Conservation (phyloP, 1,139 yeast species). For the Yamadazyma blattariae region DNA sequence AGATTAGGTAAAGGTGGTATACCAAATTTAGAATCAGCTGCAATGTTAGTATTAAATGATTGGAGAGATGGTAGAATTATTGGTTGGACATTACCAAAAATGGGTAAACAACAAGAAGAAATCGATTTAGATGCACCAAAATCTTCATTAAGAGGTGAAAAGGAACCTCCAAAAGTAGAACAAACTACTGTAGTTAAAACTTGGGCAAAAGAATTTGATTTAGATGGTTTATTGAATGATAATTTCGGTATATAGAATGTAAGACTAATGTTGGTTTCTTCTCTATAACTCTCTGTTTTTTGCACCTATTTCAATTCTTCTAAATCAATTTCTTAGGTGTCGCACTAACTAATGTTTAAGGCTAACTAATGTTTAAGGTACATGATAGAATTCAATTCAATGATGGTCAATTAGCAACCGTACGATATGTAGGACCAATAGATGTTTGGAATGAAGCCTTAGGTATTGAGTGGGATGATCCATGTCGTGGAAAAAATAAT, state of each 20-base stretch:
- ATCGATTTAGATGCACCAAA: constrained; percentile 34
- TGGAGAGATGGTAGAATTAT: constrained; percentile 96
- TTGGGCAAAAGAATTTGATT: constrained; percentile 94
- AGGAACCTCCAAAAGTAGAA: constrained; percentile 55
- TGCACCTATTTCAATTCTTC: neutral
- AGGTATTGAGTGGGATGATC: constrained; percentile 88
- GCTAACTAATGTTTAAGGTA: constrained; percentile 15
- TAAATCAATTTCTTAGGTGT: too few relatives aligned
- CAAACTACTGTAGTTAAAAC: constrained; percentile 80
- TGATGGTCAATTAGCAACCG: constrained; percentile 50
- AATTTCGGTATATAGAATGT: constrained; percentile 8
- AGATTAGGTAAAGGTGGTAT: constrained; percentile 91
- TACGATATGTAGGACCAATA: constrained; percentile 58
- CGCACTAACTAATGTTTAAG: neutral
- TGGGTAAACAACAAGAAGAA: constrained; percentile 37
- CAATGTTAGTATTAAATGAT: constrained; percentile 78
- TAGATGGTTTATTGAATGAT: constrained; percentile 67
- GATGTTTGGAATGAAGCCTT: constrained; percentile 65
- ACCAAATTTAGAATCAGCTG: constrained; percentile 86
- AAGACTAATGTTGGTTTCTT: neutral
- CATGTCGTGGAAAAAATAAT: constrained; percentile 69
- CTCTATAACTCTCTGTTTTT: neutral
- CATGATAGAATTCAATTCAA: constrained; percentile 46
- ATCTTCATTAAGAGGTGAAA: constrained; percentile 43
- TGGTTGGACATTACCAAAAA: constrained; percentile 88